These are phyloP conservation scores for Sugiyamaella boreocaroliniensis DNA, from an alignment of 805 yeast genomes.

Conservation along the genomic window DNA sequence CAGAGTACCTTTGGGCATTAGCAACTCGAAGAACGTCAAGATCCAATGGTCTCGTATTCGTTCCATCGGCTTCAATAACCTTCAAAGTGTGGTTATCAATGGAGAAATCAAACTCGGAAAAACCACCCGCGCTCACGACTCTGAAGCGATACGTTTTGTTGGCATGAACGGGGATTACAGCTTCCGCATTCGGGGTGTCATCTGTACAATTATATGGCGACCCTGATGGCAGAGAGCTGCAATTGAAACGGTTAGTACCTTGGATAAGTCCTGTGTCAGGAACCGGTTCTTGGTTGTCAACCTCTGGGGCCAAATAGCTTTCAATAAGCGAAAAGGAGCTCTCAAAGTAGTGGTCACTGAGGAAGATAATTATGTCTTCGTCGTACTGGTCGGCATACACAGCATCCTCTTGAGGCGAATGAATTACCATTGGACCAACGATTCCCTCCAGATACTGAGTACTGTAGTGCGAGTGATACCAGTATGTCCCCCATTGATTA, in stretches of 20 bases:
- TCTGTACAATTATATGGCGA: slow-evolving; percentile 19
- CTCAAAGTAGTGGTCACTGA: slow-evolving; percentile 38
- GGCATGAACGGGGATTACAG: slow-evolving; percentile 17
- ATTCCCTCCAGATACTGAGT: slow-evolving; percentile 46
- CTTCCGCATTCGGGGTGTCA: slow-evolving; percentile 7
- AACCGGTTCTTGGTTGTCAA: slow-evolving; percentile 34
- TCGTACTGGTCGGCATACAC: slow-evolving; percentile 25
- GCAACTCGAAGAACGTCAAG: slow-evolving; percentile 34
- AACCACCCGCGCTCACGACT: slow-evolving; percentile 31
- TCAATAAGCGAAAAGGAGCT: slow-evolving; percentile 31
- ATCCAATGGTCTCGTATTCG: slow-evolving; percentile 21
- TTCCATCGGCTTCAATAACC: slow-evolving; percentile 33
- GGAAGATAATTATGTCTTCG: slow-evolving; percentile 32
- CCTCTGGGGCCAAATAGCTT: slow-evolving; percentile 37
- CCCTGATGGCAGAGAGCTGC: slow-evolving; percentile 15
- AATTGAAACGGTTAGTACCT: slow-evolving; percentile 32
- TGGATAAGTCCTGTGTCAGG: slow-evolving; percentile 40
- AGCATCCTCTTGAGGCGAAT: slow-evolving; percentile 33
- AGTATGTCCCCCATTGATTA: slow-evolving; percentile 43
- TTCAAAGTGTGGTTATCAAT: slow-evolving; percentile 26
- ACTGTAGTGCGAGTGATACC: slow-evolving; percentile 50
- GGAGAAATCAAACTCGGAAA: slow-evolving; percentile 28
- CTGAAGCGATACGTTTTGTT: slow-evolving; percentile 20
- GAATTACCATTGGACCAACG: slow-evolving; percentile 41
- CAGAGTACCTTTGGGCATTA: slow-evolving; percentile 77